A percentile compares a stretch with the other conserved stretches of the same genome.
These are phyloP conservation scores for Polygonum aviculare DNA, from an alignment of 148 eudicot species.

Conservation along the genomic window DNA sequence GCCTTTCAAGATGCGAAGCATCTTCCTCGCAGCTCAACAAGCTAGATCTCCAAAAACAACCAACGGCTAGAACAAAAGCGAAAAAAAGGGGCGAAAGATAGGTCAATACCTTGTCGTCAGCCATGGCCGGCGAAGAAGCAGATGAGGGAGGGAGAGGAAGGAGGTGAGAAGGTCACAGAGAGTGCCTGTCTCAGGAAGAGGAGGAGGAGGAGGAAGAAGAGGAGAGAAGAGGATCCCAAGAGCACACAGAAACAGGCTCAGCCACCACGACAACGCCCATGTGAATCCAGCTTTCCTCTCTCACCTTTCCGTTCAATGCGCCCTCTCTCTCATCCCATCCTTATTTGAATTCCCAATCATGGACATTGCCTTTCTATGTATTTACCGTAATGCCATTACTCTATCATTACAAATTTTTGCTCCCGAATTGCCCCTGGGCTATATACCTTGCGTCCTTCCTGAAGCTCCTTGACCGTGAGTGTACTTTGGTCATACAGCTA, in stretches of 20 bases:
- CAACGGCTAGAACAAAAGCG: not conserved
- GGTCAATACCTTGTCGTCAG: constrained; percentile 11
- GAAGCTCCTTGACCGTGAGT: not conserved
- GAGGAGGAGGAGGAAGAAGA: not conserved
- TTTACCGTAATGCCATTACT: not conserved
- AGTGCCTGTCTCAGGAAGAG: not conserved
- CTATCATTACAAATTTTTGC: not conserved
- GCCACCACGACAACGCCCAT: constrained; percentile 13
- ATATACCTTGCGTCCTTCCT: not conserved
- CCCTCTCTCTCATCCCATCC: constrained; percentile 1
- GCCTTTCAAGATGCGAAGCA: not conserved
- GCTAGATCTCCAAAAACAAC: not conserved
- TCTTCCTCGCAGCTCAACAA: constrained; percentile 6
- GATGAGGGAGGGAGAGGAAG: not conserved
- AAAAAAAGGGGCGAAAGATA: not conserved
- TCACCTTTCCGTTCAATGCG: constrained; percentile 12
- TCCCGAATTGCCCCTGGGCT: not conserved
- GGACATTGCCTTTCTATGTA: not conserved
- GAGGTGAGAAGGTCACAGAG: not conserved
- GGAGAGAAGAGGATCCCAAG: constrained; percentile 3
- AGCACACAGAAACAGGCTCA: not conserved
- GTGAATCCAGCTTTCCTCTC: constrained; percentile 12
- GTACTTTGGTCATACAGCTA: not conserved
- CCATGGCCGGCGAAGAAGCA: constrained; percentile 11
- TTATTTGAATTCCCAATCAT: not conserved